phyloP scores from a whole-genome alignment of 2,329 filamentous ascomycete genomes.

The Pestalotiopsis sp. region DNA sequence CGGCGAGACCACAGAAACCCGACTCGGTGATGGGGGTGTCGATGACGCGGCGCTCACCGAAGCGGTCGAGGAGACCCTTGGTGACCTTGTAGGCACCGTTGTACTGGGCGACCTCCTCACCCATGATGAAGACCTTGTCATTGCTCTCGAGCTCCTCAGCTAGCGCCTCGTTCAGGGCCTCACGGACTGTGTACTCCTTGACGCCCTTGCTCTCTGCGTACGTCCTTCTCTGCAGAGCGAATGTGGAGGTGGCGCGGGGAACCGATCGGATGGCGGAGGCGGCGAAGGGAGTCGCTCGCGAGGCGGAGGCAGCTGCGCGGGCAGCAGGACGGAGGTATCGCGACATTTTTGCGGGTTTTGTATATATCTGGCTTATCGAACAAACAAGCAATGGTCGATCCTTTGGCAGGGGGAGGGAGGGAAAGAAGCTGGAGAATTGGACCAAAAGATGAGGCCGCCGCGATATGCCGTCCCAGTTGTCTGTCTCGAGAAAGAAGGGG shows the following conservation, averaged over 20 bases:
- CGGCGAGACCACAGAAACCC: slow-evolving; percentile 90
- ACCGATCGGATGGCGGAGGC: slow-evolving; percentile 39
- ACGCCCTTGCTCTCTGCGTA: slow-evolving; percentile 57
- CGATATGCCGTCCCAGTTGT: not conserved
- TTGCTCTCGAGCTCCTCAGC: slow-evolving; percentile 96
- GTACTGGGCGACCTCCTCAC: slow-evolving; percentile 99
- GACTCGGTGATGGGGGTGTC: slow-evolving; percentile 98
- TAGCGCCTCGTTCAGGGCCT: slow-evolving; percentile 96
- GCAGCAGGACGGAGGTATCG: slow-evolving; percentile 54
- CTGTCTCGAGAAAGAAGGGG: not conserved
- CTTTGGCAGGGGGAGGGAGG: not conserved
- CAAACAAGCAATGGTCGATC: slow-evolving; percentile 1
- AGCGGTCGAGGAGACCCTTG: slow-evolving; percentile 94
- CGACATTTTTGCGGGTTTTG: slow-evolving; percentile 41
- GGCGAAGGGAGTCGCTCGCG: slow-evolving; percentile 36
- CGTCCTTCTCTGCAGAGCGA: slow-evolving; percentile 51
- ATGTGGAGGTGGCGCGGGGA: slow-evolving; percentile 36
- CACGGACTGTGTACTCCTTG: slow-evolving; percentile 96
- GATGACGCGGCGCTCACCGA: slow-evolving; percentile 96
- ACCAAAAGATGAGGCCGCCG: not conserved
- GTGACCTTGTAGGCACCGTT: slow-evolving; percentile 99
- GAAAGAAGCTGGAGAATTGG: not conserved
- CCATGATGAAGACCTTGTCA: slow-evolving; percentile 92
- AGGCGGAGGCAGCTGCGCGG: slow-evolving; percentile 49
- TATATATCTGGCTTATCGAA: slow-evolving; percentile 14